Evolutionary conservation across 495 filamentous ascomycete species (phyloP), one percentile per base, ranked within the genome.

Genomic region (Xeromyces bisporus): DNA sequence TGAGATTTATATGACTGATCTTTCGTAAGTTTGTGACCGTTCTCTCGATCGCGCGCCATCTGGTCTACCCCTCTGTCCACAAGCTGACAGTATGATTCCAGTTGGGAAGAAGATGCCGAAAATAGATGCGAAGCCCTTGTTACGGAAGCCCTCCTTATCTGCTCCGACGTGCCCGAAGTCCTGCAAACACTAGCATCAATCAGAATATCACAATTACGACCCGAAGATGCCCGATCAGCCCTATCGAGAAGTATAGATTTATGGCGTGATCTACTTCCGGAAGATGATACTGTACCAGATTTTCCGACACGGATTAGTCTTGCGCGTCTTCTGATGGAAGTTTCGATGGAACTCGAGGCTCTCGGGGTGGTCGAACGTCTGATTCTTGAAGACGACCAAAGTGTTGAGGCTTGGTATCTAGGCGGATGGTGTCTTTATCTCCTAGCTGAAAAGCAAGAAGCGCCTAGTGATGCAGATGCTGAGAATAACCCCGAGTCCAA

Each of bases 1-100:
- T 0, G 91, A 99, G 52, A 78, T 94, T 18, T 96, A 93, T 50
- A 99, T 99, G 91, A 96, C 85, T 17, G 91, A 99, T 60, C 66
- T 99, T 38, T 79, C 69, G 53, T 64, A 45, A 43, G 56, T 57
- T 27, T 6, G 18, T n/a, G n/a, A n/a, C n/a, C n/a, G n/a, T n/a
- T n/a, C n/a, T n/a, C n/a, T n/a, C n/a, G n/a, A n/a, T n/a, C n/a
- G n/a, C n/a, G n/a, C n/a, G n/a, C n/a, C n/a, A n/a, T n/a, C n/a
- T 14, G 11, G 8, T 26, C 15, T 14, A 10, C 17, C 14, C 24
- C 7, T 34, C 14, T 33, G 13, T 12, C 20, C 20, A 4, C 9
- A 21, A 21, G 9, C 26, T 21, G 17, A 13, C 28, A 10, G 6
- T n/a, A 9, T 15, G 1, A 26, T 21, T 27, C n/a, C n/a, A 71